Base-by-base conservation (phyloP, 768 basidiomycete species). In the Pisolithus microcarpus region DNA sequence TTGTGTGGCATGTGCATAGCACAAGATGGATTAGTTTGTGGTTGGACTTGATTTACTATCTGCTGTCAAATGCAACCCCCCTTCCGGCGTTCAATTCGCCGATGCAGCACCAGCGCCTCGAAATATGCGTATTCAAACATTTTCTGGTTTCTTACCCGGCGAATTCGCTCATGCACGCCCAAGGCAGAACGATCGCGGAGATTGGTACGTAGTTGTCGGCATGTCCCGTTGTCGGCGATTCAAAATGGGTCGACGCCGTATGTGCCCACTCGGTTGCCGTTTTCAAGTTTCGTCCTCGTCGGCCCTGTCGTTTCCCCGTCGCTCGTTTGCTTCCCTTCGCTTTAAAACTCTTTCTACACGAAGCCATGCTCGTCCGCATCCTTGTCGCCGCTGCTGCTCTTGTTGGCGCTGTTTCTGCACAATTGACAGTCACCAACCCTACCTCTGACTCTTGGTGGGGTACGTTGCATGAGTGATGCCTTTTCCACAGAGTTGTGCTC, bases 361-460 rank as follows among this genome's bases (percentile, higher is more conserved):
- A 34, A 34, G 23, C 61, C 68, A 68, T 76, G 67, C 63, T 65
- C 55, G 49, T 56, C 52, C 65, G 59, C 47, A 54, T 69, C 54
- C 60, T 68, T 51, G 53, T 69, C 54, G 56, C 71, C 28, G 57
- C 72, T 52, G 68, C 71, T 49, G 68, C 77, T 55, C 58, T 77
- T 50, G 58, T 64, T 48, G 61, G 65, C 54, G 58, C 69, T 38
- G 72, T 67, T 38, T 61, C 66, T 54, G 75, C 76, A 7, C 65
- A 73, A 54, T 66, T 81, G 51, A 30, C 57, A 38, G 67, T 85
- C 68, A 65, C 72, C 42, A 58, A 63, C 38, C 83, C 83, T 2
- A 68, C 71, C 30, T 38, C 71, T 2, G 47, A 66, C 56, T 60
- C 67, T 7, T 85, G 82, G 82, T 85, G 83, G 83, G 77, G 83